A percentile compares a stretch with the other conserved stretches of the same genome.
These are phyloP conservation scores for Nicotiana knightiana DNA, from an alignment of 257 asterid species.

Conservation along the genomic window DNA sequence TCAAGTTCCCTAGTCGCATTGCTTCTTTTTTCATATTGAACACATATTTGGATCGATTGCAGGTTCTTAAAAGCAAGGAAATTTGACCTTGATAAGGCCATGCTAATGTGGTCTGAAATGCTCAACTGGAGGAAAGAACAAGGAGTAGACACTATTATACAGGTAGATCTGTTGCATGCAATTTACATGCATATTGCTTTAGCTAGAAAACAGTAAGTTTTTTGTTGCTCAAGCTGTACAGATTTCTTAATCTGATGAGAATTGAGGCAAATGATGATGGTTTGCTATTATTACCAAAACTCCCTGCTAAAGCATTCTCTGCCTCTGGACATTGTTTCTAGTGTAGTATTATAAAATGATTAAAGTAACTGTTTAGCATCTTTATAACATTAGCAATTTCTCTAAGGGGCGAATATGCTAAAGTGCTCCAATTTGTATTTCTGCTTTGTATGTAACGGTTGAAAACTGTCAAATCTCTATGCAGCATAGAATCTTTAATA, in stretches of 20 bases:
- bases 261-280: neutral
- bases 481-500: neutral
- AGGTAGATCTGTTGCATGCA: slow-evolving; percentile 39
- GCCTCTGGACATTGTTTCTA: neutral
- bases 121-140: slow-evolving; percentile 90
- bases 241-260: neutral
- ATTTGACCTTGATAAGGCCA: slow-evolving; percentile 85
- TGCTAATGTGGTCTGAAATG: slow-evolving; percentile 97
- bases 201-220: neutral
- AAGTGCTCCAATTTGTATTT: neutral
- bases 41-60: slow-evolving; percentile 18
- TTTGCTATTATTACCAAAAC: neutral
- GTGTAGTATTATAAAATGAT: neutral
- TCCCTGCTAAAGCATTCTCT: neutral
- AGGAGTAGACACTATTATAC: slow-evolving; percentile 72
- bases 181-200: neutral
- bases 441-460: neutral
- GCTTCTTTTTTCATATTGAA: neutral
- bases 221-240: neutral
- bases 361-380: neutral
- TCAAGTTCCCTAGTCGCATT: neutral
- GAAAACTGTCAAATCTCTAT: neutral
- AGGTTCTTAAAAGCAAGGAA: slow-evolving; percentile 94
- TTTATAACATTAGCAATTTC: neutral
- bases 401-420: neutral